Conservation (phyloP, 192 early-diverging fungal genomes). For the Backusella tarrabulga region DNA sequence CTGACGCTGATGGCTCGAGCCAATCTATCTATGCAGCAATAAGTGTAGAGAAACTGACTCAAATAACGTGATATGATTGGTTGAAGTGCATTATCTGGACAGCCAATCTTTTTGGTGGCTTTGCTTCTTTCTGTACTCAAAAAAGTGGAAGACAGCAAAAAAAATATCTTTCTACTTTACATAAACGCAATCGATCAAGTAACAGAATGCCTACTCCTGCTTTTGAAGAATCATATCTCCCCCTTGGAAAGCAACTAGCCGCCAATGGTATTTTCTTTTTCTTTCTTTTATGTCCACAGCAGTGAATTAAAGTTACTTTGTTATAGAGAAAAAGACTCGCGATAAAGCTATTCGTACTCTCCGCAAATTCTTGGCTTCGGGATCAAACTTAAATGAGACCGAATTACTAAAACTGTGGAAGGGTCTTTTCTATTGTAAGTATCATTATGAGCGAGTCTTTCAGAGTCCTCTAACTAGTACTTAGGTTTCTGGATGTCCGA, state of each 20-base stretch:
- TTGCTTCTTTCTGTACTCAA: background rate
- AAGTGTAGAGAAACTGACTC: too few species aligned
- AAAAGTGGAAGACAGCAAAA: background rate
- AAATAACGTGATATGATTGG: background rate
- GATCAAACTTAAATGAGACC: constrained; percentile 52
- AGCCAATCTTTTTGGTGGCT: background rate
- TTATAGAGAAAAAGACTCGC: constrained; percentile 67
- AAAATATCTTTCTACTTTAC: background rate
- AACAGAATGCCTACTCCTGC: background rate
- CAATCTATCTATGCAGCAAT: too few species aligned
- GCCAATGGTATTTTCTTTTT: constrained; percentile 54
- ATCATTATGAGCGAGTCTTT: background rate
- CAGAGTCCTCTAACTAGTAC: background rate
- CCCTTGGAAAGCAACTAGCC: constrained; percentile 68
- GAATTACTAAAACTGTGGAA: constrained; percentile 89
- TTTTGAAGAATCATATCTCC: constrained; percentile 24
- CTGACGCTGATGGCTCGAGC: too few species aligned
- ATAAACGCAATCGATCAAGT: background rate
- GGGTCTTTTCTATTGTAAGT: constrained; percentile 88
- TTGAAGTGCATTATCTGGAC: background rate
- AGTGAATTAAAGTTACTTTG: background rate
- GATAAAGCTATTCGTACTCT: constrained; percentile 70
- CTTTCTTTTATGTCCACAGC: constrained; percentile 7
- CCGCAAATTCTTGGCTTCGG: constrained; percentile 50
- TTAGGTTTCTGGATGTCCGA: constrained; percentile 96